Evolutionary conservation across 768 basidiomycete species (phyloP).

Genomic region (Russula griseocarnosa): DNA sequence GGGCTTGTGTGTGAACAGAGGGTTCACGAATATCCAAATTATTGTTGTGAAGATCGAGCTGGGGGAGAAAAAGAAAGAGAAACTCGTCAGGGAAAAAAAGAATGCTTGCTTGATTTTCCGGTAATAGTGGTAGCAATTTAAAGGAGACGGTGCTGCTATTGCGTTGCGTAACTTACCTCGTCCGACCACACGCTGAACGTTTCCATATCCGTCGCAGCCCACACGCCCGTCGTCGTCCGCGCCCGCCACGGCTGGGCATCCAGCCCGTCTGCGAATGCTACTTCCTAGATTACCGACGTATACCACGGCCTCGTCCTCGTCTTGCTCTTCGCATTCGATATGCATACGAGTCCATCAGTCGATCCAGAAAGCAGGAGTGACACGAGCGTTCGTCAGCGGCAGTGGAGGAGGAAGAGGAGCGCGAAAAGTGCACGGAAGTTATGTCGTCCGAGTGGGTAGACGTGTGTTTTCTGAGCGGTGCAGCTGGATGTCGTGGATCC

Average conservation of each 20-base stretch:
- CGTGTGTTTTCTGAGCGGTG: conserved; percentile 68
- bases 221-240: conserved; percentile 43
- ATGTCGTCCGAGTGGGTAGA: conserved; percentile 94
- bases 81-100: background rate
- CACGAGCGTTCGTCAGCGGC: background rate
- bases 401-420: conserved; percentile 9
- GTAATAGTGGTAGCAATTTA: background rate
- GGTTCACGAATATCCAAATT: conserved; percentile 62
- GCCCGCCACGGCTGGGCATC: conserved; percentile 38
- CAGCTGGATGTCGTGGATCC: conserved; percentile 78
- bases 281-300: conserved; percentile 85
- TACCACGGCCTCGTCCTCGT: conserved; percentile 83
- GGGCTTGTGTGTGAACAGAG: conserved; percentile 51
- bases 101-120: background rate
- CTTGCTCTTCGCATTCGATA: conserved; percentile 63
- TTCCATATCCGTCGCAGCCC: conserved; percentile 95
- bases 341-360: conserved; percentile 76
- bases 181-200: conserved; percentile 80
- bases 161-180: conserved; percentile 45
- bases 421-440: conserved; percentile 58
- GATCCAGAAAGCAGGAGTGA: conserved; percentile 69
- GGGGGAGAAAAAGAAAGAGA: background rate
- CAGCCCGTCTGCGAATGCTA: conserved; percentile 77
- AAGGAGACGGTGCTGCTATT: background rate
- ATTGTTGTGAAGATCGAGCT: conserved; percentile 59